Percentiles rank a stretch among this genome's conserved stretches.
Evolutionary conservation across 2,329 filamentous ascomycete species (phyloP).

Genomic region (Seiridium cupressi): DNA sequence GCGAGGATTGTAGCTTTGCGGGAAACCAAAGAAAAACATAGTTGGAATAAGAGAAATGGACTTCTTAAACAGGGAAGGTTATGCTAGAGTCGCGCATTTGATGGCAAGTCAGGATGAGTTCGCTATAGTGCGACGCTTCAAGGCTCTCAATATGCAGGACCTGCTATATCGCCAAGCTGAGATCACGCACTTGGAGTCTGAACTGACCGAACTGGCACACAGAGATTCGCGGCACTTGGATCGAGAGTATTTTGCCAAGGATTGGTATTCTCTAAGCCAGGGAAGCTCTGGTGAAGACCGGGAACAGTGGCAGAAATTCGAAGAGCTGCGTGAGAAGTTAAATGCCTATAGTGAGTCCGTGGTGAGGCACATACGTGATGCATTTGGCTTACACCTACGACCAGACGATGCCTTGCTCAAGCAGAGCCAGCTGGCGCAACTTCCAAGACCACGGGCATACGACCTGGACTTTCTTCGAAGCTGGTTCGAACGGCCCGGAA

Average conservation of each 20-base stretch:
- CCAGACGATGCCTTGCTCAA: slow-evolving; percentile 12
- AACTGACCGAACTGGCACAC: slow-evolving; percentile 8
- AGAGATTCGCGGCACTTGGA: neutral
- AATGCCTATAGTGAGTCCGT: slow-evolving; percentile 11
- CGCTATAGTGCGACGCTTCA: slow-evolving; percentile 26
- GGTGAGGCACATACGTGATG: neutral
- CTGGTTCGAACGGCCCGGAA: slow-evolving; percentile 18
- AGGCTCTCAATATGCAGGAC: slow-evolving; percentile 21
- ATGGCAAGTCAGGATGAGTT: slow-evolving; percentile 23
- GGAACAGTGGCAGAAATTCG: slow-evolving; percentile 11
- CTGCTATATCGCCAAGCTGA: slow-evolving; percentile 29
- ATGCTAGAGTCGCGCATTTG: slow-evolving; percentile 20
- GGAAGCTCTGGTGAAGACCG: neutral
- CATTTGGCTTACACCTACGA: neutral
- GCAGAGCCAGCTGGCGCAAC: slow-evolving; percentile 4
- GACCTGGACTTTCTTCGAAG: slow-evolving; percentile 11
- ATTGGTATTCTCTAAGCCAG: slow-evolving; percentile 12
- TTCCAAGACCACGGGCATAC: slow-evolving; percentile 3
- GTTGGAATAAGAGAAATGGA: no score
- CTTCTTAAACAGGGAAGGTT: slow-evolving; percentile 17
- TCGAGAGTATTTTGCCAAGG: slow-evolving; percentile 7
- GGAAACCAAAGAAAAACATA: no score
- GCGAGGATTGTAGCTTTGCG: no score
- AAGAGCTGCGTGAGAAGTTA: slow-evolving; percentile 10
- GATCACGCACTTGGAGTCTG: slow-evolving; percentile 20